These are phyloP conservation scores for Delitschia confertaspora DNA, from an alignment of 495 filamentous ascomycete species.

Conservation along the genomic window DNA sequence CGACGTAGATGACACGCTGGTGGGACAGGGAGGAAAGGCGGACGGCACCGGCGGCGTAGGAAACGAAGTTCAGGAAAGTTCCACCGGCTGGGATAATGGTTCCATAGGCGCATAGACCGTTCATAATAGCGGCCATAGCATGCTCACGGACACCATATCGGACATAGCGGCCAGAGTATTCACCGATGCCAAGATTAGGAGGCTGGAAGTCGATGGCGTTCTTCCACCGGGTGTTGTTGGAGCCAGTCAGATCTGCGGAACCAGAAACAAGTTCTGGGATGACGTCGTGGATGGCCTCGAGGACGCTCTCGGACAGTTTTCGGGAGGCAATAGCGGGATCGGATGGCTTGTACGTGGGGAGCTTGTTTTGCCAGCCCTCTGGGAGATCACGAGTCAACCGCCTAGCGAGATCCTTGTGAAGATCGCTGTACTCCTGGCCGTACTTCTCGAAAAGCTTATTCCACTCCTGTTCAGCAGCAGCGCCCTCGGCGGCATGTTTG, in stretches of 20 bases:
- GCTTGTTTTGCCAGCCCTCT: conserved; percentile 91
- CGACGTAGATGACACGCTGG: conserved; percentile 88
- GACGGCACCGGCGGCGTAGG: conserved; percentile 91
- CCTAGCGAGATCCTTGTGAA: conserved; percentile 70
- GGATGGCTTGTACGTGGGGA: conserved; percentile 82
- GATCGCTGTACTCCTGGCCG: conserved; percentile 59
- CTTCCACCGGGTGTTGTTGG: conserved; percentile 98
- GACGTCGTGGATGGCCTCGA: conserved; percentile 74
- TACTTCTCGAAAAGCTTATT: conserved; percentile 88
- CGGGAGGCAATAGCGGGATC: conserved; percentile 82
- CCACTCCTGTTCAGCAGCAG: conserved; percentile 90
- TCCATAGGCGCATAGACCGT: conserved; percentile 92
- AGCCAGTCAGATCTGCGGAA: conserved; percentile 95
- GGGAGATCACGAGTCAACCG: conserved; percentile 78
- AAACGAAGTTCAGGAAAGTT: conserved; percentile 99
- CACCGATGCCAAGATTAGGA: conserved; percentile 69
- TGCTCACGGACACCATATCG: conserved; percentile 39
- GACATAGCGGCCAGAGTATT: conserved; percentile 85
- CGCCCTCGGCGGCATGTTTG: conserved; percentile 73
- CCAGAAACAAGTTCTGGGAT: conserved; percentile 91
- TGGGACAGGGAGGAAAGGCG: conserved; percentile 89
- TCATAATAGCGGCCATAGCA: conserved; percentile 87
- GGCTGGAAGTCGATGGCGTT: conserved; percentile 96
- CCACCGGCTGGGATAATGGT: conserved; percentile 88
- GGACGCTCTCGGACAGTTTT: conserved; percentile 90